Percentiles rank a stretch among this genome's conserved stretches.
Evolutionary conservation across 148 eudicot genomes (phyloP).

Genomic region (Rheum nobile): DNA sequence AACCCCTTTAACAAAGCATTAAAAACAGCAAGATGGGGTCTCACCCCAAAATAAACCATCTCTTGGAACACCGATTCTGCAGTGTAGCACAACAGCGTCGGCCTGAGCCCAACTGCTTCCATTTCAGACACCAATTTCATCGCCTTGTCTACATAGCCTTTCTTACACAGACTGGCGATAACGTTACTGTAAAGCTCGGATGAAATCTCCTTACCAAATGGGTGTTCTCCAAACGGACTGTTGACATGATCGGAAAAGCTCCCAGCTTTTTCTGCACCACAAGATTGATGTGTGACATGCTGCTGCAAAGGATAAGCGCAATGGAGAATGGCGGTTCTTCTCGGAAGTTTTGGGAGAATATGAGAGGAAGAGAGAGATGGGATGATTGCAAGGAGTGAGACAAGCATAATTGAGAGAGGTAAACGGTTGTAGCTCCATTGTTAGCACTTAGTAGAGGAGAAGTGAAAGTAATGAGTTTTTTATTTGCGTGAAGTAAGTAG

Average conservation of each 20-base stretch:
- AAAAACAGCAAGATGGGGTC: slow-evolving; percentile 35
- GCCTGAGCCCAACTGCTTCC: slow-evolving; percentile 60
- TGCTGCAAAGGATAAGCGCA: slow-evolving; percentile 6
- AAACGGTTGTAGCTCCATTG: not conserved
- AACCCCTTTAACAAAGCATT: slow-evolving; percentile 63
- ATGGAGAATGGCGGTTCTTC: not conserved
- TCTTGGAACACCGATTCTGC: slow-evolving; percentile 72
- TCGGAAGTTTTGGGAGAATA: not conserved
- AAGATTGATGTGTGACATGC: slow-evolving; percentile 9
- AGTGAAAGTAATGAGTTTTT: not conserved
- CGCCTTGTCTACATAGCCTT: slow-evolving; percentile 46
- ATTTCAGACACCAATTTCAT: slow-evolving; percentile 49
- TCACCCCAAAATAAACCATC: slow-evolving; percentile 44
- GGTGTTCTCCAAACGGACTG: slow-evolving; percentile 12
- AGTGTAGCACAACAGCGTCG: slow-evolving; percentile 34
- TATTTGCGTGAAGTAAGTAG: no score
- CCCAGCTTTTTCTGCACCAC: not conserved
- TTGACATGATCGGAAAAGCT: slow-evolving; percentile 4
- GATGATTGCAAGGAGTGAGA: not conserved
- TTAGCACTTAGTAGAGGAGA: not conserved
- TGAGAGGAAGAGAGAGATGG: not conserved
- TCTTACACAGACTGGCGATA: slow-evolving; percentile 32
- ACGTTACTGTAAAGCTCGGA: slow-evolving; percentile 35
- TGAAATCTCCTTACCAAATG: slow-evolving; percentile 44
- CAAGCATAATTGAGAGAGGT: not conserved